These are phyloP conservation scores for Ophiognomonia clavigignenti-juglandacearum DNA, from an alignment of 2,329 filamentous ascomycete genomes.

Conservation along the genomic window DNA sequence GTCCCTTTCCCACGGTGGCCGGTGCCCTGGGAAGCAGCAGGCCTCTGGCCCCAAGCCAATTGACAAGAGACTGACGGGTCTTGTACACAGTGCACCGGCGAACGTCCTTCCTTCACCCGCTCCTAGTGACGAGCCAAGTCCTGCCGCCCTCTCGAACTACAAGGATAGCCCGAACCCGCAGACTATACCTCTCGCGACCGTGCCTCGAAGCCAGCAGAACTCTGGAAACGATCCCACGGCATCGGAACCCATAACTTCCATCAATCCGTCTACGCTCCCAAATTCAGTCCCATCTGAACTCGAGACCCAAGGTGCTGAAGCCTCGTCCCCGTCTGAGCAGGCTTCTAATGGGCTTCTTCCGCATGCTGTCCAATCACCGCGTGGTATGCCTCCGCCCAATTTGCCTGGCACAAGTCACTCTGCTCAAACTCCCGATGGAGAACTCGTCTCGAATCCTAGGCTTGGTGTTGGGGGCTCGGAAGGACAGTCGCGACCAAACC, in stretches of 20 bases:
- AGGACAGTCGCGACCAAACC: background rate
- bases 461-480: background rate
- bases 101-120: constrained; percentile 56
- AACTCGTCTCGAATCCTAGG: background rate
- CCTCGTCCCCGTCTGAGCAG: background rate
- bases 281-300: background rate
- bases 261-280: background rate
- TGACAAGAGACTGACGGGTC: constrained; percentile 1
- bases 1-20: background rate
- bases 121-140: constrained; percentile 56
- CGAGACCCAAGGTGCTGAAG: background rate
- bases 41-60: background rate
- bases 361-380: background rate
- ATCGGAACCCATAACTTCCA: background rate
- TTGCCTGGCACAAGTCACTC: background rate
- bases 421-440: background rate
- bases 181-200: constrained; percentile 22
- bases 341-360: background rate
- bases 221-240: background rate
- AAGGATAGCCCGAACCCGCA: constrained; percentile 29
- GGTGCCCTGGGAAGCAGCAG: background rate
- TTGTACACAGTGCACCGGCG: constrained; percentile 15
- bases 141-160: constrained; percentile 30
- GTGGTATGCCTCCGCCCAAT: constrained; percentile 10
- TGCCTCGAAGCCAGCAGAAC: constrained; percentile 1